Percentiles rank a stretch among this genome's conserved stretches.
Conservation (phyloP, 495 filamentous ascomycete species). For the Trichoderma erinaceum region DNA sequence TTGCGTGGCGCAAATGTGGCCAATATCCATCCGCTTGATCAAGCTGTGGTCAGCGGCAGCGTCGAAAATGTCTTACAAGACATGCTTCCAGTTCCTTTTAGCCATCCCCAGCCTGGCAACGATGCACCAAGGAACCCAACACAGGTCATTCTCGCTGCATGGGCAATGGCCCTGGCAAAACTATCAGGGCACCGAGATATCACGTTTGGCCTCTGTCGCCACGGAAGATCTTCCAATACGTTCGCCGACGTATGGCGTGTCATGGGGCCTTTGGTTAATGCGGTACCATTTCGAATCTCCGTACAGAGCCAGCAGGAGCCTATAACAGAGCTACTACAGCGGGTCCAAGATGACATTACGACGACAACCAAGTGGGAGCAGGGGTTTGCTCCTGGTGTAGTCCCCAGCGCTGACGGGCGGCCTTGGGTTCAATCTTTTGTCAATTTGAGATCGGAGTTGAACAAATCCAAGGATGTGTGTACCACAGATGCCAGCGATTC, state of each 20-base stretch:
- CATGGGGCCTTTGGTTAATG: background rate
- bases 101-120: background rate
- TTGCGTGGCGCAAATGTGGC: background rate
- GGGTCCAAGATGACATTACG: background rate
- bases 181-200: background rate
- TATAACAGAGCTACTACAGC: background rate
- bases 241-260: background rate
- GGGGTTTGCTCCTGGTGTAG: background rate
- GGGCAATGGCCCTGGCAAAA: background rate
- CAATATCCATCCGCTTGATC: background rate
- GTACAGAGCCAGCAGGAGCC: background rate
- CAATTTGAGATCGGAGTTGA: background rate
- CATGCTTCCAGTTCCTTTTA: background rate
- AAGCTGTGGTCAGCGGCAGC: background rate
- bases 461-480: background rate
- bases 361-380: background rate
- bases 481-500: background rate
- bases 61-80: background rate
- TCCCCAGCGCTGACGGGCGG: background rate
- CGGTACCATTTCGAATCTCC: background rate
- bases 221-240: background rate
- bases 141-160: background rate
- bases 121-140: background rate
- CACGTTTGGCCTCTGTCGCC: background rate
- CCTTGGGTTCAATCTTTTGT: background rate